Percentiles rank a stretch among this genome's conserved stretches.
phyloP scores from a whole-genome alignment of 2,329 filamentous ascomycete genomes.

The Penicillium sp. region DNA sequence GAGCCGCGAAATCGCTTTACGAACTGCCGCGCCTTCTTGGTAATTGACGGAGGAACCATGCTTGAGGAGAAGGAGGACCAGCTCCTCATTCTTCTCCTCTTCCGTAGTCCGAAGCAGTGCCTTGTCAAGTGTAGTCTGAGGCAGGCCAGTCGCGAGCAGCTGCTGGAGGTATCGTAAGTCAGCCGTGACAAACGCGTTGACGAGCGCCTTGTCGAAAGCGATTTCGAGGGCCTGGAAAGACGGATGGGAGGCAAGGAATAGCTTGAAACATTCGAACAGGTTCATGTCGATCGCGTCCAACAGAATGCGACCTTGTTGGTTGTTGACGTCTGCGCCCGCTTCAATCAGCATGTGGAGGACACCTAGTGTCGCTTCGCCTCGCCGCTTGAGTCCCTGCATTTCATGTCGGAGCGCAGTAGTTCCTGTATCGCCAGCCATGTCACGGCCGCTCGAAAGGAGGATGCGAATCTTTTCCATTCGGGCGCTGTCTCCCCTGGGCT shows the following conservation, averaged over 20 bases:
- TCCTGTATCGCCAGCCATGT: conserved; percentile 9
- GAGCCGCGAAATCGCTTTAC: conserved; percentile 6
- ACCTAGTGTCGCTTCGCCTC: conserved; percentile 4
- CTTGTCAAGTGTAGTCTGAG: conserved; percentile 9
- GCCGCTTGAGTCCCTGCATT: conserved; percentile 14
- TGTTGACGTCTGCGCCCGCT: conserved; percentile 12
- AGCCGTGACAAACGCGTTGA: neutral
- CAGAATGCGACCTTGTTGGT: conserved; percentile 11
- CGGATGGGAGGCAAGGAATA: conserved; percentile 3
- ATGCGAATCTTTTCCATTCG: conserved; percentile 18
- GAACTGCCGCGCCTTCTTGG: conserved; percentile 8
- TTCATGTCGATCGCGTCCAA: conserved; percentile 12
- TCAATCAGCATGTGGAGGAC: conserved; percentile 14
- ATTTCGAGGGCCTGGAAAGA: conserved; percentile 8
- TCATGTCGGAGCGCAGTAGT: conserved; percentile 11
- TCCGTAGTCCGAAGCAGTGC: conserved; percentile 2
- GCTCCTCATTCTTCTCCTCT: conserved; percentile 3
- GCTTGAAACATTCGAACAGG: conserved; percentile 14
- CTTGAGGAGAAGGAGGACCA: conserved; percentile 1
- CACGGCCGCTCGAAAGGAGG: conserved; percentile 2
- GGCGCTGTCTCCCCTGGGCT: conserved; percentile 5
- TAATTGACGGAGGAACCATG: conserved; percentile 14
- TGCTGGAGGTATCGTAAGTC: conserved; percentile 12
- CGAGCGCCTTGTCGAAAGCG: conserved; percentile 14
- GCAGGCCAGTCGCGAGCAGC: neutral